Evolutionary conservation across 441 rosid species (phyloP).

Genomic region (Euphorbia celastroides): DNA sequence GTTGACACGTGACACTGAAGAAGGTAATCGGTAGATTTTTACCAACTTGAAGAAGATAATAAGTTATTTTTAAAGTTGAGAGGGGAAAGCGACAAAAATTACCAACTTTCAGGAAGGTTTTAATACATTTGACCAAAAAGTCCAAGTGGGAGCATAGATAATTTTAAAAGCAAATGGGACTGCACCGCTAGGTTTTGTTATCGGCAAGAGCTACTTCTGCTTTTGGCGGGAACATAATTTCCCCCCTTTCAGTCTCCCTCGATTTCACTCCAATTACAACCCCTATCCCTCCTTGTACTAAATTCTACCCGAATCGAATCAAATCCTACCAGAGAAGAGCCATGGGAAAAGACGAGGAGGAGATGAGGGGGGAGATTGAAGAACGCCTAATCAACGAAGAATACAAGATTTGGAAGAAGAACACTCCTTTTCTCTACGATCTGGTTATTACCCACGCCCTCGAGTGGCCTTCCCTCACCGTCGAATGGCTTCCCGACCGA

Average conservation of each 20-base stretch:
- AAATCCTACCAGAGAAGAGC: background rate
- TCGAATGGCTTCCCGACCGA: slow-evolving; percentile 89
- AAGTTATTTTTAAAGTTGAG: too few species aligned
- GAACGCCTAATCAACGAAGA: slow-evolving; percentile 91
- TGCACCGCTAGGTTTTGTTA: slow-evolving; percentile 4
- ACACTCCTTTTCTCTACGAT: slow-evolving; percentile 92
- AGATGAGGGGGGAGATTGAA: slow-evolving; percentile 83
- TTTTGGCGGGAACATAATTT: slow-evolving; percentile 21
- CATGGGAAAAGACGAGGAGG: slow-evolving; percentile 95
- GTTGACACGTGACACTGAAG: too few species aligned
- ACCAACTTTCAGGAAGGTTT: too few species aligned
- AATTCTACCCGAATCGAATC: background rate
- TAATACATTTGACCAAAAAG: too few species aligned
- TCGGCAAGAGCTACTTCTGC: background rate
- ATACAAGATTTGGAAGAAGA: slow-evolving; percentile 97
- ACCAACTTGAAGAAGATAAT: too few species aligned
- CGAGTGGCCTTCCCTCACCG: slow-evolving; percentile 99
- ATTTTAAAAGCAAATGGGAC: background rate
- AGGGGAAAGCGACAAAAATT: too few species aligned
- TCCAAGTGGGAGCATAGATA: background rate
- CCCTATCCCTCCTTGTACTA: background rate
- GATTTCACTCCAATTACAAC: background rate
- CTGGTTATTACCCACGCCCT: slow-evolving; percentile 93
- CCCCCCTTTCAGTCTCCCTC: background rate
- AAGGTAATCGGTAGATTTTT: too few species aligned